Evolutionary conservation across 371 early-diverging fungal species (phyloP).

Genomic region (Choanephora cucurbitarum): DNA sequence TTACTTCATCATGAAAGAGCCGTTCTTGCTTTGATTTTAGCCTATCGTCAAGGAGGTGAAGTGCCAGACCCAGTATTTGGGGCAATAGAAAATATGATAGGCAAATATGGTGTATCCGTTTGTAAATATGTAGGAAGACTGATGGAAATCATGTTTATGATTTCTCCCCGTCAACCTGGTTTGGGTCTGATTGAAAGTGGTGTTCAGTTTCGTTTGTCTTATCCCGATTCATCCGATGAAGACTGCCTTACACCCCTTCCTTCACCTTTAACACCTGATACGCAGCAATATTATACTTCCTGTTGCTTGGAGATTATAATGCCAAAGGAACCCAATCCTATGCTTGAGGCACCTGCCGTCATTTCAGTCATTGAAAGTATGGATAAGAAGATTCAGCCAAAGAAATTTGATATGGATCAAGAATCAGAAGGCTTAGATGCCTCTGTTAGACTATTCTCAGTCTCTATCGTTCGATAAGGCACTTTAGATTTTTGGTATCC

Average conservation of each 20-base stretch:
- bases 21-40: slow-evolving; percentile 45
- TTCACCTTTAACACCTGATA: slow-evolving; percentile 10
- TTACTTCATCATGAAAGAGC: slow-evolving; percentile 52
- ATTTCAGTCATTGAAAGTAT: slow-evolving; percentile 27
- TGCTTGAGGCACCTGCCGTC: slow-evolving; percentile 27
- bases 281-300: slow-evolving; percentile 6
- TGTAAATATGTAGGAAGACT: slow-evolving; percentile 33
- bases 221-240: slow-evolving; percentile 8
- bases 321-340: slow-evolving; percentile 12
- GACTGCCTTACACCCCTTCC: not conserved
- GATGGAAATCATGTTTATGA: slow-evolving; percentile 30
- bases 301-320: slow-evolving; percentile 12
- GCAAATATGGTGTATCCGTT: slow-evolving; percentile 24
- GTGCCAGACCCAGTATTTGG: slow-evolving; percentile 28
- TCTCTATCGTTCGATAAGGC: slow-evolving; percentile 7
- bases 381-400: slow-evolving; percentile 28
- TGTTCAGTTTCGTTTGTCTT: slow-evolving; percentile 12
- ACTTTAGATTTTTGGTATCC: not conserved
- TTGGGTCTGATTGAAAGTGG: slow-evolving; percentile 22
- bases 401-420: slow-evolving; percentile 23
- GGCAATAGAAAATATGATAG: slow-evolving; percentile 23
- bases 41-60: slow-evolving; percentile 50
- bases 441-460: slow-evolving; percentile 9
- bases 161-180: slow-evolving; percentile 33
- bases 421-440: slow-evolving; percentile 9